phyloP scores from a whole-genome alignment of 2,329 filamentous ascomycete genomes.

The Endoconidiophora polonica region DNA sequence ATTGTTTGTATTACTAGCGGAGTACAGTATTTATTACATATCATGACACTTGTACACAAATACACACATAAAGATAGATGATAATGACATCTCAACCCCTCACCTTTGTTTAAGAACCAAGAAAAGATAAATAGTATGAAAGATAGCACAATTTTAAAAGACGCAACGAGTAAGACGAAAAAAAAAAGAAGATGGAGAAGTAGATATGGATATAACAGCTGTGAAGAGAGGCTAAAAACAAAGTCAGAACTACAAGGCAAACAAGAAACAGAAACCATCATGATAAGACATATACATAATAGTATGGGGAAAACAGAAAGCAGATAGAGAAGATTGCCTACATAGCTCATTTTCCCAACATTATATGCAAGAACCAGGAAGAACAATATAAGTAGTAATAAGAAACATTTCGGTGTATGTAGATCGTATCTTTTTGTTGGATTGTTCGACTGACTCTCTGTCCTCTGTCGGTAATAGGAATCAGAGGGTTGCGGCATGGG shows the following conservation, averaged over 20 bases:
- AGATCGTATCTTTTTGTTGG: too few species aligned
- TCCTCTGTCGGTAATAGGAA: too few species aligned
- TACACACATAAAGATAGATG: constrained; percentile 7
- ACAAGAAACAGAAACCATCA: constrained; percentile 9
- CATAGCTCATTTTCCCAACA: too few species aligned
- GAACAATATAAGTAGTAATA: too few species aligned
- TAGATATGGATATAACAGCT: constrained; percentile 13
- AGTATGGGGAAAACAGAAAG: background rate
- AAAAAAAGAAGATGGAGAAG: constrained; percentile 15
- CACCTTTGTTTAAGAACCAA: too few species aligned
- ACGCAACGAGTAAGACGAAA: background rate
- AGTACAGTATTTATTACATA: background rate
- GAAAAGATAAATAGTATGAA: background rate
- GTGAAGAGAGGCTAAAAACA: constrained; percentile 16
- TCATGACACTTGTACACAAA: background rate
- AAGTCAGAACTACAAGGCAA: background rate
- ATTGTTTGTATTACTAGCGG: background rate
- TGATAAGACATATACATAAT: background rate
- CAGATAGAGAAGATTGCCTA: background rate
- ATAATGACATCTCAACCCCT: background rate
- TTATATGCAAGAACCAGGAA: too few species aligned
- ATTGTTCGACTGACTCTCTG: too few species aligned
- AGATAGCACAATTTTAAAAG: background rate
- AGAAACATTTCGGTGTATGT: too few species aligned
- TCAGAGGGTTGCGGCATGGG: too few species aligned